Evolutionary conservation across 495 filamentous ascomycete genomes (phyloP).

Genomic region (Penicillium maclennaniae): DNA sequence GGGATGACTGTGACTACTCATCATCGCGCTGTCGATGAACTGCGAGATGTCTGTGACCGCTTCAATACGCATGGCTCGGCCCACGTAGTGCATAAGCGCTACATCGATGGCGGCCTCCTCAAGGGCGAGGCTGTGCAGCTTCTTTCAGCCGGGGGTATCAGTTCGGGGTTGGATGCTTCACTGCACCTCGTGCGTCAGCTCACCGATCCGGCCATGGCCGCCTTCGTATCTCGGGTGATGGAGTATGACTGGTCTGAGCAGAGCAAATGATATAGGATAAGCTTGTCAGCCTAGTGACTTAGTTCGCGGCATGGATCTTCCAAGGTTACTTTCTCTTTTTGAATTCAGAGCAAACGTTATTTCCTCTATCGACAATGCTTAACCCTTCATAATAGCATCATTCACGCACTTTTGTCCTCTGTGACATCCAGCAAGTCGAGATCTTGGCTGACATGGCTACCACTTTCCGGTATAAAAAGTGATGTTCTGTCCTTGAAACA

Average conservation of each 20-base stretch:
- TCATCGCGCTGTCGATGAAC: conserved; percentile 60
- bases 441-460: neutral
- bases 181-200: conserved; percentile 74
- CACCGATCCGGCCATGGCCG: conserved; percentile 61
- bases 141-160: conserved; percentile 72
- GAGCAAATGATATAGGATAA: conserved; percentile 38
- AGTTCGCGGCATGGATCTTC: neutral
- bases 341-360: too few species aligned
- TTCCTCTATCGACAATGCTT: neutral
- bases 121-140: conserved; percentile 66
- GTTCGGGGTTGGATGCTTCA: conserved; percentile 72
- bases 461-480: too few species aligned
- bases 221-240: conserved; percentile 63
- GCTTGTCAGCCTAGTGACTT: neutral
- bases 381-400: neutral
- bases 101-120: conserved; percentile 63
- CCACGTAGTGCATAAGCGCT: conserved; percentile 72
- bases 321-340: neutral
- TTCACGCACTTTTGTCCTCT: neutral
- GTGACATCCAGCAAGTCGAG: neutral
- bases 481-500: neutral
- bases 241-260: conserved; percentile 69
- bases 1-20: conserved; percentile 74
- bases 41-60: conserved; percentile 59
- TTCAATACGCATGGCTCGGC: conserved; percentile 39